phyloP scores from a whole-genome alignment of 257 asterid genomes.

The Oldenlandia corymbosa region DNA sequence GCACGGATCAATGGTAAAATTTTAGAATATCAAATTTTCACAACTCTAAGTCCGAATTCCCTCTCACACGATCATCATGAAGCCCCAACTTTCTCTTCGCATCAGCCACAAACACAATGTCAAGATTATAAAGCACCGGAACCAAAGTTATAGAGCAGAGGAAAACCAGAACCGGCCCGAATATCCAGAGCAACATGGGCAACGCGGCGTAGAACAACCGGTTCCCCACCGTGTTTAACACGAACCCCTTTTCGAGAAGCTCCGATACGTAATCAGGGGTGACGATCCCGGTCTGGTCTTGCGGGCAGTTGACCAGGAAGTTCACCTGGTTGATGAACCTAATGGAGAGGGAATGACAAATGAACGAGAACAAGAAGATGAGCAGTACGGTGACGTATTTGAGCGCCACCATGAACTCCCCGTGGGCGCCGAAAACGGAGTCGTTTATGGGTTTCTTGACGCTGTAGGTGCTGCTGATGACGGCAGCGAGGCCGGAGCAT shows the following conservation, averaged over 20 bases:
- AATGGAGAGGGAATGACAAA: constrained; percentile 75
- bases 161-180: constrained; percentile 79
- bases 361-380: constrained; percentile 63
- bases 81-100: constrained; percentile 24
- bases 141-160: constrained; percentile 61
- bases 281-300: constrained; percentile 34
- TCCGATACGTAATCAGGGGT: constrained; percentile 60
- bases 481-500: constrained; percentile 77
- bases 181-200: constrained; percentile 82
- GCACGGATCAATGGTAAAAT: no score
- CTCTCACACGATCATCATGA: constrained; percentile 14
- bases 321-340: constrained; percentile 82
- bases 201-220: constrained; percentile 72
- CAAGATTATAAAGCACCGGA: constrained; percentile 72
- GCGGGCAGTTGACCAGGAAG: constrained; percentile 76
- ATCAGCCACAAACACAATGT: constrained; percentile 34
- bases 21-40: no score
- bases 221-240: constrained; percentile 67
- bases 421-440: constrained; percentile 76
- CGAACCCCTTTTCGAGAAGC: constrained; percentile 60
- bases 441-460: constrained; percentile 78
- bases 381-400: constrained; percentile 70
- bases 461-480: constrained; percentile 88
- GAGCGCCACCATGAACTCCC: constrained; percentile 81
- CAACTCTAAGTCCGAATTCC: constrained; percentile 11